Base-by-base conservation (phyloP, 148 eudicot species). In the Diospyros lotus region DNA sequence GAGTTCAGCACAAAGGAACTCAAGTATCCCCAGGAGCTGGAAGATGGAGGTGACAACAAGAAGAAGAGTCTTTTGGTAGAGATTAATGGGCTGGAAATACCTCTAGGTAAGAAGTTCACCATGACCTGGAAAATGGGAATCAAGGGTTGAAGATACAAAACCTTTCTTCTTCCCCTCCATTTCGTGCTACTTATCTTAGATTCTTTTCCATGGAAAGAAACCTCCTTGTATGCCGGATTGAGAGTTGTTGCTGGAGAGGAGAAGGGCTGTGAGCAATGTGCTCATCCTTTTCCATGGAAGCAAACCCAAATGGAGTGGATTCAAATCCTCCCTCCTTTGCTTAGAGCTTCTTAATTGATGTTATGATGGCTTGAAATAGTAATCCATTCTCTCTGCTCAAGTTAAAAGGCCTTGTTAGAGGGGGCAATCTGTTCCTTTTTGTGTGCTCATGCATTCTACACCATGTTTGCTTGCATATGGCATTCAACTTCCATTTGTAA, bases 51-150 rank as follows among this genome's bases (percentile, higher is more conserved):
- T 4, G 85, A 66, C 39, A 28, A 28, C 28, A 78, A 43, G 68
- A 85, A 44, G 82, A 92, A 83, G 84, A 87, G 82, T 72, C 83
- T 89, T 82, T 86, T 87, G 89, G 96, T 94, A 15, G 86, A 90
- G 69, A 79, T 94, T 53, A 84, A 80, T 45, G 98, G 98, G 59
- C 74, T 94, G 83, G 79, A 90, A 40, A 76, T 94, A 84, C 88
- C 91, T 69, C 10, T 94, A 44, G 98, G 97, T 55, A 92, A 90
- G 82, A 89, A 89, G 50, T 94, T 94, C 69, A 78, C 82, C 1
- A 79, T 94, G 89, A 79, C 96, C 11, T 94, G 98, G 98, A 89
- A 84, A 79, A 82, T 94, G 92, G 90, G 91, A 7, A 74, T 73
- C 67, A 77, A 79, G 63, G 80, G 50, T 56, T 83, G 75, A 82